Conservation (phyloP, 1,139 yeast species). For the Sporopachydermia cereana region DNA sequence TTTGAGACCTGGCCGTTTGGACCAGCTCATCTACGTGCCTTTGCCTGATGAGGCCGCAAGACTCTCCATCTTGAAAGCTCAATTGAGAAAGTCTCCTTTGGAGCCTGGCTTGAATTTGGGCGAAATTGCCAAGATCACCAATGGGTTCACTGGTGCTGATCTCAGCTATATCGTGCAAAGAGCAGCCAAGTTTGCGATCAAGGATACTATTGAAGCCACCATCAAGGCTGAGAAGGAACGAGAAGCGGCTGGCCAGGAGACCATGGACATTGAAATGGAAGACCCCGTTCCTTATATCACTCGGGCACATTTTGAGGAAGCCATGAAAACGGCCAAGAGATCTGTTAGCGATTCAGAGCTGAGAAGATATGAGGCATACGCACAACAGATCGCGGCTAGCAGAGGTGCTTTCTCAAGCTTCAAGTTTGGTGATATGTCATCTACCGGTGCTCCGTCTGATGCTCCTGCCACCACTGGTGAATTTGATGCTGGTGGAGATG, state of each 20-base stretch:
- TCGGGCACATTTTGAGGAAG: slow-evolving; percentile 90
- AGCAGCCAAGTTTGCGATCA: slow-evolving; percentile 96
- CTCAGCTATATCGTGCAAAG: slow-evolving; percentile 94
- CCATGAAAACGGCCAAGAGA: slow-evolving; percentile 98
- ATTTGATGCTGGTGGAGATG: slow-evolving; percentile 51
- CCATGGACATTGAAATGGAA: slow-evolving; percentile 30
- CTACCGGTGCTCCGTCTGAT: slow-evolving; percentile 28
- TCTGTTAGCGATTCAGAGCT: slow-evolving; percentile 95
- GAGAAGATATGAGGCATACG: slow-evolving; percentile 97
- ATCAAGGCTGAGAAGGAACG: slow-evolving; percentile 38
- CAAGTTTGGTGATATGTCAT: slow-evolving; percentile 48
- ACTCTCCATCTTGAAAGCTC: slow-evolving; percentile 86
- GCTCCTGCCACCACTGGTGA: slow-evolving; percentile 28
- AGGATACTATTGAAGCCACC: slow-evolving; percentile 85
- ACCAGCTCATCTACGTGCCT: slow-evolving; percentile 96
- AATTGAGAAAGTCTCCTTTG: slow-evolving; percentile 94
- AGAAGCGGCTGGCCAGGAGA: slow-evolving; percentile 37
- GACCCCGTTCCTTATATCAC: slow-evolving; percentile 96
- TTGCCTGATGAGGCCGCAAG: slow-evolving; percentile 94
- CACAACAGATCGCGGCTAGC: slow-evolving; percentile 91
- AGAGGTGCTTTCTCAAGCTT: slow-evolving; percentile 84
- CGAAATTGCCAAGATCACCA: slow-evolving; percentile 85
- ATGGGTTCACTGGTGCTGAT: slow-evolving; percentile 99
- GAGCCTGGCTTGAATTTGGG: slow-evolving; percentile 89
- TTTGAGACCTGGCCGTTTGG: slow-evolving; percentile 98